phyloP scores from a whole-genome alignment of 192 early-diverging fungal species.

The Obelidium mucronatum region DNA sequence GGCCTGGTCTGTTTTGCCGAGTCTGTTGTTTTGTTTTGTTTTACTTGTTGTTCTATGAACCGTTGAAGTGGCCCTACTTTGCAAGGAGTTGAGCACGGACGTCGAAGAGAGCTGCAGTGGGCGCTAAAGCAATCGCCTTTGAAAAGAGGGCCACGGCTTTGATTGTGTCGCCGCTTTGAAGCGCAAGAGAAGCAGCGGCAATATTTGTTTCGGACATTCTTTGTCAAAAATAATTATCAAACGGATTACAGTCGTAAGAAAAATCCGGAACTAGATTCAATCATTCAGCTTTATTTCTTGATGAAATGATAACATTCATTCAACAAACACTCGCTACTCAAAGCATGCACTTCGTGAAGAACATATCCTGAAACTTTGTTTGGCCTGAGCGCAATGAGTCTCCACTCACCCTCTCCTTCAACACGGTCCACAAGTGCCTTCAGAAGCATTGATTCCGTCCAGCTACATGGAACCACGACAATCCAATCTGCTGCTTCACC shows the following conservation, averaged over 20 bases:
- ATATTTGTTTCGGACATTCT: slow-evolving; percentile 1
- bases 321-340: no score
- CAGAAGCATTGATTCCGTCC: no score
- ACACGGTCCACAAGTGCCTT: no score
- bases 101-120: slow-evolving; percentile 10
- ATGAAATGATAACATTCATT: no score
- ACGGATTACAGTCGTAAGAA: not conserved
- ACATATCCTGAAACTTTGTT: no score
- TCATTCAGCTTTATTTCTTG: no score
- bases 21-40: not conserved
- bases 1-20: slow-evolving; percentile 16
- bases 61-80: not conserved
- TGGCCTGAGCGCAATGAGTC: no score
- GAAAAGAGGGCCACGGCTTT: slow-evolving; percentile 8
- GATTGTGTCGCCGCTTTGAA: slow-evolving; percentile 5
- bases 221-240: not conserved
- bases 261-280: no score
- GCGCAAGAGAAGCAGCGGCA: slow-evolving; percentile 18
- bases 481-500: no score
- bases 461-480: no score
- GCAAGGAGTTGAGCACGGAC: slow-evolving; percentile 15
- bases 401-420: no score
- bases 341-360: no score
- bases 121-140: not conserved
- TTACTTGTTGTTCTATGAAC: not conserved